phyloP scores from a whole-genome alignment of 805 yeast genomes.

The Candida patagonica region DNA sequence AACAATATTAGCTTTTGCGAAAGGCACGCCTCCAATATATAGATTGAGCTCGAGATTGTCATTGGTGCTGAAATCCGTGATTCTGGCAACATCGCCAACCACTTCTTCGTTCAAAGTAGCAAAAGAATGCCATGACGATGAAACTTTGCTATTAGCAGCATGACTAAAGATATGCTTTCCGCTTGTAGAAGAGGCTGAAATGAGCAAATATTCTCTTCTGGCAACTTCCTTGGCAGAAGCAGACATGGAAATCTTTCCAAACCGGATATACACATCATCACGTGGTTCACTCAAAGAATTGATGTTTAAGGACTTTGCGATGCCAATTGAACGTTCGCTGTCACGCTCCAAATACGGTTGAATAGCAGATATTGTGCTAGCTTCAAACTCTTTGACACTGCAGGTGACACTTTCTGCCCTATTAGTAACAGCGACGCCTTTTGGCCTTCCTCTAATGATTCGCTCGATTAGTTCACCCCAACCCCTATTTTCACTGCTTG shows the following conservation, averaged over 20 bases:
- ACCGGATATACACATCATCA: conserved; percentile 19
- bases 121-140: conserved; percentile 56
- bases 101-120: conserved; percentile 64
- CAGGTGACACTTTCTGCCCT: conserved; percentile 64
- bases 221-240: conserved; percentile 5
- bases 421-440: conserved; percentile 68
- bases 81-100: conserved; percentile 60
- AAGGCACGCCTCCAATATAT: conserved; percentile 52
- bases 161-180: conserved; percentile 49
- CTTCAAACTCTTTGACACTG: conserved; percentile 64
- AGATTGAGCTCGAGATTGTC: conserved; percentile 49
- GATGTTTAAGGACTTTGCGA: conserved; percentile 32
- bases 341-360: conserved; percentile 27
- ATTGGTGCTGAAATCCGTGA: conserved; percentile 43
- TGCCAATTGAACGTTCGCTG: conserved; percentile 45
- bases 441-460: conserved; percentile 62
- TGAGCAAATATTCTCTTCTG: conserved; percentile 34
- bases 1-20: conserved; percentile 49
- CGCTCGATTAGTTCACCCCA: conserved; percentile 85
- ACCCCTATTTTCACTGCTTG: conserved; percentile 48
- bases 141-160: conserved; percentile 51
- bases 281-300: conserved; percentile 17
- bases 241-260: conserved; percentile 16
- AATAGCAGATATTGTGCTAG: conserved; percentile 25
- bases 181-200: conserved; percentile 46